Percentiles rank a stretch among this genome's conserved stretches.
Conservation (phyloP, 148 eudicot genomes). For the Chenopodium quinoa region DNA sequence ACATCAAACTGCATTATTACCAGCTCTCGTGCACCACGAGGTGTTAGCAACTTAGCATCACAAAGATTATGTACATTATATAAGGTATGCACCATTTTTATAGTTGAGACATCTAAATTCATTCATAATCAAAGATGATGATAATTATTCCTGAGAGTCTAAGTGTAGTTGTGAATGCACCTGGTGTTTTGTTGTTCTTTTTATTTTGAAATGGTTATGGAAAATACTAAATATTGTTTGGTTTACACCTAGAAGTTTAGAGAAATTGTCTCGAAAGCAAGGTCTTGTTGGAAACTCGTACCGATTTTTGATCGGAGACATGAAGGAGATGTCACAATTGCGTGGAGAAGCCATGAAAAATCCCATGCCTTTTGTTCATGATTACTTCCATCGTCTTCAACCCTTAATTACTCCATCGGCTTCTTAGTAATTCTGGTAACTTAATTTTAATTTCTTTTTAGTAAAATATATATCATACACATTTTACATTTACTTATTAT, state of each 20-base stretch:
- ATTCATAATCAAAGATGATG: too few relatives aligned
- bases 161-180: background rate
- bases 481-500: background rate
- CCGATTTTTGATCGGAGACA: conserved; percentile 22
- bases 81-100: too few relatives aligned
- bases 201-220: conserved; percentile 16
- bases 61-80: too few relatives aligned
- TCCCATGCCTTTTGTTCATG: conserved; percentile 18
- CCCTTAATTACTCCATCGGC: conserved; percentile 18
- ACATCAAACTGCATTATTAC: too few relatives aligned
- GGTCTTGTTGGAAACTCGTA: conserved; percentile 26
- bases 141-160: too few relatives aligned
- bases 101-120: too few relatives aligned
- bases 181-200: background rate
- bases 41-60: too few relatives aligned
- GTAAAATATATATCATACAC: too few relatives aligned
- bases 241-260: conserved; percentile 18
- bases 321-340: conserved; percentile 5
- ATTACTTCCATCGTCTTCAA: conserved; percentile 23
- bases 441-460: background rate
- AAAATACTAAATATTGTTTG: background rate
- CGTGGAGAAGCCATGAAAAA: background rate
- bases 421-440: conserved; percentile 9
- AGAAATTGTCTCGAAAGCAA: conserved; percentile 19
- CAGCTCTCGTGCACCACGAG: too few relatives aligned